phyloP scores from a whole-genome alignment of 1,284 basidiomycete species.

The Fomitopsis pinicola region DNA sequence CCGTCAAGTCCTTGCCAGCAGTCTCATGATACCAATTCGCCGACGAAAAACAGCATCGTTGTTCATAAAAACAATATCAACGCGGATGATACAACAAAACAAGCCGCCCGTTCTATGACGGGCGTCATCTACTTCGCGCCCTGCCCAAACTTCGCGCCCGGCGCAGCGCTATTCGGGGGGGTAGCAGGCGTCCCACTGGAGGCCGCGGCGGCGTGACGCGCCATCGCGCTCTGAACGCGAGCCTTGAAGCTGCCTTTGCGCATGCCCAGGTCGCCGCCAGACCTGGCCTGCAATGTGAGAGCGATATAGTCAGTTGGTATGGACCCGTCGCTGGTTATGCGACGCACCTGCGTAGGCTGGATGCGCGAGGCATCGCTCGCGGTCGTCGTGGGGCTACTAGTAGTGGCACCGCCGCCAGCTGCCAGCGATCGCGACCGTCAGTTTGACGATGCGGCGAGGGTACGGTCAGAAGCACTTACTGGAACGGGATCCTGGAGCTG shows the following conservation, averaged over 20 bases:
- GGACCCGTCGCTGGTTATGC: neutral
- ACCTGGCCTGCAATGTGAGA: constrained; percentile 21
- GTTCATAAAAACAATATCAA: too few relatives aligned
- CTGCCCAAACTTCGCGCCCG: neutral
- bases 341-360: constrained; percentile 27
- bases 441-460: neutral
- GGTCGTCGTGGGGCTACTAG: constrained; percentile 18
- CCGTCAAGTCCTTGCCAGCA: too few relatives aligned
- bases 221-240: constrained; percentile 25
- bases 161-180: neutral
- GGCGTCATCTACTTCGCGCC: neutral
- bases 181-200: neutral
- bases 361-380: constrained; percentile 25
- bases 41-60: too few relatives aligned
- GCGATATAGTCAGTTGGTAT: neutral
- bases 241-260: constrained; percentile 27
- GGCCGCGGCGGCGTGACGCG: constrained; percentile 16
- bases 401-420: constrained; percentile 17
- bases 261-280: constrained; percentile 26
- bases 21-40: too few relatives aligned
- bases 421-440: neutral
- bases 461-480: constrained; percentile 6
- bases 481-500: constrained; percentile 13
- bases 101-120: too few relatives aligned
- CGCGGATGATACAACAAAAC: too few relatives aligned